A percentile compares a stretch with the other conserved stretches of the same genome.
Conservation (phyloP, 768 basidiomycete genomes). For the Neoboletus magnificus region DNA sequence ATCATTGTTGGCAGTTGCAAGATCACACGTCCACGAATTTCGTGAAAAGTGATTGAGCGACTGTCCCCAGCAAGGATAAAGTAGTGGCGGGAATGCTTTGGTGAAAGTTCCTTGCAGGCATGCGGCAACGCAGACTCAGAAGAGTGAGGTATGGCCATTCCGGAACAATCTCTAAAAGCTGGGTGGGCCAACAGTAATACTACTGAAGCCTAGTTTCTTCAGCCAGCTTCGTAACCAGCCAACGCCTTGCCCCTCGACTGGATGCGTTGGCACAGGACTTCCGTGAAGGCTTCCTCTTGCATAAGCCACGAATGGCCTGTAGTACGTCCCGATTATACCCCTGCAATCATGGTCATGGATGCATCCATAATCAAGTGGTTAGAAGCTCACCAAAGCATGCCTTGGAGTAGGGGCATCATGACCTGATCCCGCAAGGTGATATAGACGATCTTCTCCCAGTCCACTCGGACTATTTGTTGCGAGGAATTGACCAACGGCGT, state of each 20-base stretch:
- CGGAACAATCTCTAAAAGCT: conserved; percentile 12
- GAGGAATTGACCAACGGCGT: conserved; percentile 26
- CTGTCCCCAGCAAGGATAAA: not conserved
- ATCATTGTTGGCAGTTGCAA: not conserved
- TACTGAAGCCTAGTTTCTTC: conserved; percentile 29
- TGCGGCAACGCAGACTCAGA: not conserved
- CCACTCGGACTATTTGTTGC: conserved; percentile 40
- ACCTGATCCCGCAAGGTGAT: conserved; percentile 67
- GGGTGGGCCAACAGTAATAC: conserved; percentile 26
- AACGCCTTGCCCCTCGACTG: conserved; percentile 31
- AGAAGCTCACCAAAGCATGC: conserved; percentile 55
- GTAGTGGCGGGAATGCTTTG: not conserved
- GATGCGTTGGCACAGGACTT: conserved; percentile 5
- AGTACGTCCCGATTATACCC: conserved; percentile 32
- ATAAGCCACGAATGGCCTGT: conserved; percentile 27
- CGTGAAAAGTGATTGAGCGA: not conserved
- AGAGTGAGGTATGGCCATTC: not conserved
- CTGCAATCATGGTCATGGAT: conserved; percentile 13
- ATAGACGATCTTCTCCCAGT: conserved; percentile 60
- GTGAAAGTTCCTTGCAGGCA: not conserved
- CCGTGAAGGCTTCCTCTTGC: conserved; percentile 18
- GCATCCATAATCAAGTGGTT: not conserved
- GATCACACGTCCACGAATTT: not conserved
- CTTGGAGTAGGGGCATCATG: conserved; percentile 64
- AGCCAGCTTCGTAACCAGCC: conserved; percentile 30